Conservation (phyloP, 1,284 basidiomycete genomes). For the Vanrija pseudolonga region DNA sequence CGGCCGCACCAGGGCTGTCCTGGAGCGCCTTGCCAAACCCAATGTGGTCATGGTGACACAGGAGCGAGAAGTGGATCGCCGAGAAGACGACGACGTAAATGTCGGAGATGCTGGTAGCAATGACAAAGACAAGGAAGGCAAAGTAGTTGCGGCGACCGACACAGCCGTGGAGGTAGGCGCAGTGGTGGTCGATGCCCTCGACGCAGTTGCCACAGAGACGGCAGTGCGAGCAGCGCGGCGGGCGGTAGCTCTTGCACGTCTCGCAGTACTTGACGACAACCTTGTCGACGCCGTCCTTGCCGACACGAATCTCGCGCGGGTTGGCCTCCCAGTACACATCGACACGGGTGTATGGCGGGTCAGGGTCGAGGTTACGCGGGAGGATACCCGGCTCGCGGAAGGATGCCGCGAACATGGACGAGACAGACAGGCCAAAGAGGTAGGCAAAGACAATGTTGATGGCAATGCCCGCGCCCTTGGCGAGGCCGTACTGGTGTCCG, state of each 20-base stretch:
- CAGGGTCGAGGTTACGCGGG: slow-evolving; percentile 75
- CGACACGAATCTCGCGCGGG: slow-evolving; percentile 74
- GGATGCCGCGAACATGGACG: slow-evolving; percentile 55
- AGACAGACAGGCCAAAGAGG: slow-evolving; percentile 33
- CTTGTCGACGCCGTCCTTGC: slow-evolving; percentile 69
- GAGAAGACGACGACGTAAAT: slow-evolving; percentile 75
- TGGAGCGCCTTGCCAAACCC: slow-evolving; percentile 60
- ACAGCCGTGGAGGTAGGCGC: slow-evolving; percentile 92
- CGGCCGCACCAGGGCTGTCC: slow-evolving; percentile 67
- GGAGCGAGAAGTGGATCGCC: slow-evolving; percentile 70
- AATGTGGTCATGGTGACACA: slow-evolving; percentile 57
- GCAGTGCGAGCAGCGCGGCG: slow-evolving; percentile 87
- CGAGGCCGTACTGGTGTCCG: slow-evolving; percentile 67
- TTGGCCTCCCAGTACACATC: slow-evolving; percentile 63
- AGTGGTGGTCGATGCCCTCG: slow-evolving; percentile 79
- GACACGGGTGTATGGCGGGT: slow-evolving; percentile 65
- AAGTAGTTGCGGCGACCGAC: slow-evolving; percentile 88
- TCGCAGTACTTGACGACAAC: slow-evolving; percentile 86
- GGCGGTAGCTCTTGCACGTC: slow-evolving; percentile 83
- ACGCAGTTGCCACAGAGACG: slow-evolving; percentile 95
- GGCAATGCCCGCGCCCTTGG: slow-evolving; percentile 70
- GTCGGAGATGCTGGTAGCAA: slow-evolving; percentile 59
- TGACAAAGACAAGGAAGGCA: slow-evolving; percentile 74
- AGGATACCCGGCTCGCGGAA: slow-evolving; percentile 82
- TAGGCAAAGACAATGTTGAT: slow-evolving; percentile 61